Base-by-base conservation (phyloP, 257 asterid genomes). In the Paulownia fortunei region DNA sequence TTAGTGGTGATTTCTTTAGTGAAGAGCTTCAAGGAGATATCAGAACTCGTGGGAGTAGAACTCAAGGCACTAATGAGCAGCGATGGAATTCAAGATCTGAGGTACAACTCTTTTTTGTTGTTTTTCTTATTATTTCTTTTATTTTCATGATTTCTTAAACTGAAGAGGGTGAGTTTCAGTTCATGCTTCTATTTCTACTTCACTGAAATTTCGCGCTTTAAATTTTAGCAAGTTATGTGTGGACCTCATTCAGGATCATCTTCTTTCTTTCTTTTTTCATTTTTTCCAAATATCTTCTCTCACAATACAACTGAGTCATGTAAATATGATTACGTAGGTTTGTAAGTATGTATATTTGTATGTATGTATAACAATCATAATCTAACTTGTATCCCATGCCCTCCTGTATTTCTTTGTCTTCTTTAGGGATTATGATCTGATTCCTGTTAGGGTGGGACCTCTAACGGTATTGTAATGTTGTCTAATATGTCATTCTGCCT, bases 51-150 rank as follows among this genome's bases (percentile, higher is more conserved):
- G 82, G 82, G 69, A 84, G 80, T 72, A 80, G 80, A 58, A 81
- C 81, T 73, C 84, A 69, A 18, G 69, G 76, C 39, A 80, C 61
- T 34, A 80, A 58, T 82, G 92, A 91, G 62, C 87, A 73, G 23
- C 82, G 80, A 51, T 79, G 86, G 83, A 86, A 79, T 76, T 82
- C 95, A 49, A 89, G 92, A 89, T 86, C 96, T 76, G 92, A 93
- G 98, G 98, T 93, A 79, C 68, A 15, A 34, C 27, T 16, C 39
- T 51, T 76, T 64, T 42, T 32, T 36, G 23, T 23, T 3, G 36
- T 15, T 32, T 36, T 46, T 34, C n/a, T 42, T 32, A 21, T 16
- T 23, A 16, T 42, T 18, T 32, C 12, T 21, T 18, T n/a, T n/a
- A 60, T 4, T 60, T 21, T 11, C 3, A 60, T 32, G 37, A 26